Base-by-base conservation (phyloP, 768 basidiomycete species). In the Panus rudis region DNA sequence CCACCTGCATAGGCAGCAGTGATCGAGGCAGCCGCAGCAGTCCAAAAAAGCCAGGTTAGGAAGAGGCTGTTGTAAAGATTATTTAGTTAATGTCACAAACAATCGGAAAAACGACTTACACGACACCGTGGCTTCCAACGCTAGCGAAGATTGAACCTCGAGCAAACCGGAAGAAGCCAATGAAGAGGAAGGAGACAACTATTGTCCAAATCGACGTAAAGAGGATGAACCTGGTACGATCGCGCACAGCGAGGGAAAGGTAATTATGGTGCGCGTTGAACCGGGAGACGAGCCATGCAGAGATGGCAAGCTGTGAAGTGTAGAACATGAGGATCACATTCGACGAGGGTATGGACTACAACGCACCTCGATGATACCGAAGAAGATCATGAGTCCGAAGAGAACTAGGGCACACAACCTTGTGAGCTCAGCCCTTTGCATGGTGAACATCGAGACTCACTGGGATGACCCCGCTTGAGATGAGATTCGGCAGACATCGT, bases 1-100 rank as follows among this genome's bases (percentile, higher is more conserved):
- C 81, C 76, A 12, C 87, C 87, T 11, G 80, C 79, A 23, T 87
- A 66, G 20, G 72, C 61, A 16, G 73, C 63, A 1, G 87, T 88
- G 35, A 89, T 71, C 2, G 81, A 71, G 1, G 84, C 80, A 1
- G 84, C 84, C 2, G 72, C 84, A 0, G 85, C 78, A 3, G 76
- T 69, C 87, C 87, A 91, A 47, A 87, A 69, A 27, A 89, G 68
- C 84, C 85, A 89, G 1, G 84, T 85, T 16, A 89, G 12, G 38
- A 68, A 45, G 38, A 88, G 60, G 63, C 85, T 87, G 48, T n/a
- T 11, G 30, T 17, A 32, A 2, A 19, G 19, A 19, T 16, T n/a
- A 26, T 27, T 10, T 43, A 44, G 11, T 17, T 16, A 37, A 14
- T 14, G 13, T 39, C 8, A n/a, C 16, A 7, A 4, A n/a, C n/a